Percentiles rank a stretch among this genome's conserved stretches.
These are phyloP conservation scores for Coccomyxa sp. DNA, from an alignment of 139 green algal species.

Conservation along the genomic window DNA sequence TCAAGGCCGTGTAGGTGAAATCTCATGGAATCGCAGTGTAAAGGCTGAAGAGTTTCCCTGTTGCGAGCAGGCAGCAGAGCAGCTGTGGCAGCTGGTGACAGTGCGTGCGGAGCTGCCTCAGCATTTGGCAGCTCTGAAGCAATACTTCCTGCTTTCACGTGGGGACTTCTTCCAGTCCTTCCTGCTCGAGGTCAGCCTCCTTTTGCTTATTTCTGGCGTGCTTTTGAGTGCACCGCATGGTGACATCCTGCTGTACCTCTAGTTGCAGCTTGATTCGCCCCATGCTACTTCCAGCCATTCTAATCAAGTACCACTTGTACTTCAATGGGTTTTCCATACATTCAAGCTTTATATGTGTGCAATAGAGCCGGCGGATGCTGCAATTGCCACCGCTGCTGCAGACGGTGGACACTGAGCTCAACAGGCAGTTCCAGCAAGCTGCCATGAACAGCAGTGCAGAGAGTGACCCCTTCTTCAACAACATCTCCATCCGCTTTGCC, in stretches of 20 bases:
- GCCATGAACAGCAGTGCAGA: constrained; percentile 50
- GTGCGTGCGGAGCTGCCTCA: constrained; percentile 58
- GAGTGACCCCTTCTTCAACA: constrained; percentile 45
- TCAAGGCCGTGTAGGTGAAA: too few species aligned
- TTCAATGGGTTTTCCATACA: too few species aligned
- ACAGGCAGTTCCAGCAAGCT: constrained; percentile 49
- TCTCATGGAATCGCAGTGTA: too few species aligned
- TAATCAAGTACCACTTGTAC: too few species aligned
- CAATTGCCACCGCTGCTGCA: constrained; percentile 36
- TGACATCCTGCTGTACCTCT: too few species aligned
- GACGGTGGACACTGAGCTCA: constrained; percentile 61
- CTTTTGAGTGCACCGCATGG: too few species aligned
- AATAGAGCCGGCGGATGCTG: constrained; percentile 40
- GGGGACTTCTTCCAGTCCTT: constrained; percentile 84
- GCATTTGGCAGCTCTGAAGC: constrained; percentile 68
- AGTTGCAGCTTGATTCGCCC: too few species aligned
- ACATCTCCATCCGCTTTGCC: constrained; percentile 26
- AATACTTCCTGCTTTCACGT: constrained; percentile 77
- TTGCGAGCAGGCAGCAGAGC: constrained; percentile 26
- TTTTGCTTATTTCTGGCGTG: background rate
- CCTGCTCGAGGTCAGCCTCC: constrained; percentile 22
- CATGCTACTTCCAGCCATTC: too few species aligned
- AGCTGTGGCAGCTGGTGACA: constrained; percentile 77
- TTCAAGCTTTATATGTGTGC: background rate
- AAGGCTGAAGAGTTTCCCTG: background rate